A percentile compares a stretch with the other conserved stretches of the same genome.
Evolutionary conservation across 2,329 filamentous ascomycete genomes (phyloP).

Genomic region (Fusarium nygamai): DNA sequence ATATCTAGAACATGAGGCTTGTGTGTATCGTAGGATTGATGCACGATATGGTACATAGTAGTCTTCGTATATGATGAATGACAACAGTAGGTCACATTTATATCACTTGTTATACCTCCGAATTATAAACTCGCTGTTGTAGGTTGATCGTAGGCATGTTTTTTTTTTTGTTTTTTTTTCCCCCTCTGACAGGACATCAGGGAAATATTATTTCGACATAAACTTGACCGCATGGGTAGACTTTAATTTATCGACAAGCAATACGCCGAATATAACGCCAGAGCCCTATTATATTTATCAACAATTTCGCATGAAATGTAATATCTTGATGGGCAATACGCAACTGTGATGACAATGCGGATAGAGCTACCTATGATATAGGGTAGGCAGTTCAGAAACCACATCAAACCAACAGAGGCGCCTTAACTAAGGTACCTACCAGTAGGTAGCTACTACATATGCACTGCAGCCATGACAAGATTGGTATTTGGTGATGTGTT

Average conservation of each 20-base stretch:
- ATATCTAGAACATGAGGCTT: constrained; percentile 3
- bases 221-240: no score
- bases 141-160: background rate
- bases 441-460: background rate
- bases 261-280: no score
- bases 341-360: background rate
- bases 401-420: background rate
- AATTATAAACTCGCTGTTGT: background rate
- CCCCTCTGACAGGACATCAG: no score
- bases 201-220: background rate
- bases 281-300: no score
- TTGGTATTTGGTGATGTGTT: background rate
- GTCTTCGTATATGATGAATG: background rate
- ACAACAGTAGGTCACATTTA: background rate
- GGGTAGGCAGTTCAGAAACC: background rate
- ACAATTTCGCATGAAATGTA: background rate
- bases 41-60: background rate
- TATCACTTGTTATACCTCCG: background rate
- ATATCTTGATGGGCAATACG: background rate
- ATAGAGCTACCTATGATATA: background rate
- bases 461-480: background rate
- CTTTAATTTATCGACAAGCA: no score
- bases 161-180: no score
- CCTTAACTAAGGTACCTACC: background rate
- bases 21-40: background rate